Evolutionary conservation across 2,329 filamentous ascomycete species (phyloP), one percentile per base, ranked within the genome.

Genomic region (Xylariomycetidae sp.): DNA sequence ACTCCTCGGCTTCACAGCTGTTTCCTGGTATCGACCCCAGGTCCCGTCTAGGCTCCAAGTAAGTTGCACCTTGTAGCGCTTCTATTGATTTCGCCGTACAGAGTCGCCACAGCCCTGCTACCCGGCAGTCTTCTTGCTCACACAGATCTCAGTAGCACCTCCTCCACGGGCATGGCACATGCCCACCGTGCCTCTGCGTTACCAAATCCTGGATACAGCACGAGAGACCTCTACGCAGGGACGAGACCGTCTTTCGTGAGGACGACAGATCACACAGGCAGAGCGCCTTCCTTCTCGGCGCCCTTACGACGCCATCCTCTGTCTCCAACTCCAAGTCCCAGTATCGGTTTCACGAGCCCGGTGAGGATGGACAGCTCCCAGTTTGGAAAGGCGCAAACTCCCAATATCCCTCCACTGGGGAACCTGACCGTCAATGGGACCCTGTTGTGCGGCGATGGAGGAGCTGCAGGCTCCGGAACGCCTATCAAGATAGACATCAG

Each of bases 401-500:
- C 39, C 14, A 67, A 59, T 41, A 68, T 75, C 19, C 76, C 76
- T 29, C 76, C 76, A 7, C 62, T 79, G 15, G 53, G 61, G 42
- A 44, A 63, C 6, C 61, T 74, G 32, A 64, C 65, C 18, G 67
- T 66, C 23, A 64, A 79, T 32, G 75, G 76, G 25, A 71, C 70
- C n/a, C 70, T 87, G 35, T 68, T 71, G 36, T 82, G 80, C 48
- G 65, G 60, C 4, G 73, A 85, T 30, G 57, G 52, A 6, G 55
- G 34, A n/a, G 31, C 44, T 10, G 32, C 32, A 14, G 34, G 35
- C 15, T 24, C 47, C 10, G 43, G 44, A 6, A 63, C 65, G 3
- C 64, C 68, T 1, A 70, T 92, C 44, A 80, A 79, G 43, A 72
- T 84, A 14, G 81, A 85, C 10, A 85, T 95, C 43, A 71, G 80